phyloP scores from a whole-genome alignment of 768 basidiomycete genomes.

The Kwoniella heveanensis region DNA sequence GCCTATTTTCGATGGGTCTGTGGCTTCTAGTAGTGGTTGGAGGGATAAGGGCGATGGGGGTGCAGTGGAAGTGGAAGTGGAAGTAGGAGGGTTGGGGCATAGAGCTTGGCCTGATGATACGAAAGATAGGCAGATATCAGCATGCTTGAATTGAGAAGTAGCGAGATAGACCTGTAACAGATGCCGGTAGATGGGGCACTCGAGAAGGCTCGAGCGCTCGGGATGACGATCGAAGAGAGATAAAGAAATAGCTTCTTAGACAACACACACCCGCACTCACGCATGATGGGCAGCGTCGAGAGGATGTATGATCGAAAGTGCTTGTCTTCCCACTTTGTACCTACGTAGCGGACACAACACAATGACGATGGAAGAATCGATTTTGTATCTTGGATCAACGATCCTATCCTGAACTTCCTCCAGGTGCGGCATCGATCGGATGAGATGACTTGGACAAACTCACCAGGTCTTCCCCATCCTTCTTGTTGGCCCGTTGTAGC shows the following conservation, averaged over 20 bases:
- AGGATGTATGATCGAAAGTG: constrained; percentile 43
- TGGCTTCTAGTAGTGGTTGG: constrained; percentile 28
- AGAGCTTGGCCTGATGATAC: constrained; percentile 19
- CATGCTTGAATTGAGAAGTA: too few relatives aligned
- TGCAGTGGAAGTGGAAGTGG: too few relatives aligned
- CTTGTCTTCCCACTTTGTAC: constrained; percentile 45
- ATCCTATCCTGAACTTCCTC: too few relatives aligned
- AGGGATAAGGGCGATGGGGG: constrained; percentile 31
- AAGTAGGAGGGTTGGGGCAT: constrained; percentile 19
- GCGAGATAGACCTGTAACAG: too few relatives aligned
- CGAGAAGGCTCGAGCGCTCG: too few relatives aligned
- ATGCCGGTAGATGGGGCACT: too few relatives aligned
- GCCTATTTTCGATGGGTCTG: constrained; percentile 5
- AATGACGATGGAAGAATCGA: not conserved
- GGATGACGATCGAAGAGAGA: too few relatives aligned
- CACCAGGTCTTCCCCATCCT: constrained; percentile 56
- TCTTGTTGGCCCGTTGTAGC: constrained; percentile 54
- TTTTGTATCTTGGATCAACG: not conserved
- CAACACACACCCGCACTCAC: constrained; percentile 24
- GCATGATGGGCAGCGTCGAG: constrained; percentile 33
- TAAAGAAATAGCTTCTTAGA: too few relatives aligned
- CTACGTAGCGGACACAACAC: constrained; percentile 11
- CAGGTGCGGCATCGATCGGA: too few relatives aligned
- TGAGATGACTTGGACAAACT: too few relatives aligned
- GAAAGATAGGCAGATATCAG: not conserved